phyloP scores from a whole-genome alignment of 371 early-diverging fungal species.

The Nematocida displodere region DNA sequence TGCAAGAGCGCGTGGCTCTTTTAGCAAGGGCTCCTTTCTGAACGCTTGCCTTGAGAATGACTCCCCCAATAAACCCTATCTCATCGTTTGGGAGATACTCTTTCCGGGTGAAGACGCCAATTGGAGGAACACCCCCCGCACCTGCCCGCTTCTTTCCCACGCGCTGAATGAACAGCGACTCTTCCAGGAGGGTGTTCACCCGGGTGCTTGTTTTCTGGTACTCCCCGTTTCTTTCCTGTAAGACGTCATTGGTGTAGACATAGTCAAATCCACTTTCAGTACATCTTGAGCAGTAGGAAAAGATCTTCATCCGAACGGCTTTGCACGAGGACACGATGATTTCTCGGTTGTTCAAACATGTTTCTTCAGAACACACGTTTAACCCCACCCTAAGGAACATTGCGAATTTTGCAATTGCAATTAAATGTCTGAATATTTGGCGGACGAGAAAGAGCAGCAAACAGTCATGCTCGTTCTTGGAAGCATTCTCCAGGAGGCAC shows the following conservation, averaged over 20 bases:
- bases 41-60: background rate
- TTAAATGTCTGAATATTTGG: constrained; percentile 31
- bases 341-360: constrained; percentile 23
- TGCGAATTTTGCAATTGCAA: constrained; percentile 30
- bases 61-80: constrained; percentile 28
- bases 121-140: background rate
- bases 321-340: background rate
- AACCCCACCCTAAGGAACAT: constrained; percentile 37
- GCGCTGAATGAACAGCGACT: constrained; percentile 16
- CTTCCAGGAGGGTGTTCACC: constrained; percentile 12
- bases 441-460: background rate
- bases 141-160: constrained; percentile 16
- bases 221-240: constrained; percentile 2
- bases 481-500: background rate
- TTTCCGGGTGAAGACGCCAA: constrained; percentile 29
- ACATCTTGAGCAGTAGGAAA: constrained; percentile 22
- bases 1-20: background rate
- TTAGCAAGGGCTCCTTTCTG: background rate
- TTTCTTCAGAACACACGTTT: constrained; percentile 4
- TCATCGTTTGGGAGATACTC: constrained; percentile 41
- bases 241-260: constrained; percentile 8
- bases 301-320: background rate
- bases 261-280: constrained; percentile 40
- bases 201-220: background rate
- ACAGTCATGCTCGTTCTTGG: background rate